Conservation (phyloP, 352 stramenopile genomes). For the Globisporangium carolinianum region DNA sequence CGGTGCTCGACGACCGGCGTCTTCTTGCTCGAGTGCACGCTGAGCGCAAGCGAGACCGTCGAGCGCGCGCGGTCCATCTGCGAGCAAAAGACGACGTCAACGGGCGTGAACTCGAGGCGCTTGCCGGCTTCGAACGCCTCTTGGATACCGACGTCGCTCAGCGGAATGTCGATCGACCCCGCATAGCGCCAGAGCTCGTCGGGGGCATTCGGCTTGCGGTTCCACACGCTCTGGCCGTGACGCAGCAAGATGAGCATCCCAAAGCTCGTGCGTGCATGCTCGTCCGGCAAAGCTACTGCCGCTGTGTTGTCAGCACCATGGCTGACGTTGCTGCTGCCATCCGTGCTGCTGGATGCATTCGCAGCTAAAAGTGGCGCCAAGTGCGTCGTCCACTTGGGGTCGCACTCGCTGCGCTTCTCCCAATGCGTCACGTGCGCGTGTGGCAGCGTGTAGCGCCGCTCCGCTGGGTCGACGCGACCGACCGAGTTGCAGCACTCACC, state of each 20-base stretch:
- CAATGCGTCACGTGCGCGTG: conserved; percentile 67
- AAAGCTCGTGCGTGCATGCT: conserved; percentile 43
- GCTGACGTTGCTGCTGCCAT: not conserved
- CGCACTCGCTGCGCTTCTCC: conserved; percentile 51
- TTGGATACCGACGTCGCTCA: conserved; percentile 78
- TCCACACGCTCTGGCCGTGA: conserved; percentile 84
- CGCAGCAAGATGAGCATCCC: conserved; percentile 75
- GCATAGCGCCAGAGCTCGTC: conserved; percentile 78
- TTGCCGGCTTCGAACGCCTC: conserved; percentile 76
- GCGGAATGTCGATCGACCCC: conserved; percentile 75
- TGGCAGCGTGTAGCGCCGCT: conserved; percentile 67
- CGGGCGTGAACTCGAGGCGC: conserved; percentile 64
- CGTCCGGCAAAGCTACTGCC: conserved; percentile 2
- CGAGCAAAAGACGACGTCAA: conserved; percentile 83
- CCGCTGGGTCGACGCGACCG: conserved; percentile 21
- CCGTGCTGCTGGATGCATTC: not conserved
- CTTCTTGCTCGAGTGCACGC: conserved; percentile 76
- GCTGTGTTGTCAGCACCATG: not conserved
- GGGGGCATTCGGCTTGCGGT: conserved; percentile 67
- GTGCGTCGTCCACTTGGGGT: conserved; percentile 41
- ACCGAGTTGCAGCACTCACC: conserved; percentile 76
- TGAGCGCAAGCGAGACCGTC: conserved; percentile 72
- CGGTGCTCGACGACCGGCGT: conserved; percentile 71
- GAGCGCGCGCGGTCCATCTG: conserved; percentile 78
- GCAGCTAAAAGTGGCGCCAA: conserved; percentile 24